These are phyloP conservation scores for Porpolomopsis calyptriformis DNA, from an alignment of 768 basidiomycete genomes.

Conservation along the genomic window DNA sequence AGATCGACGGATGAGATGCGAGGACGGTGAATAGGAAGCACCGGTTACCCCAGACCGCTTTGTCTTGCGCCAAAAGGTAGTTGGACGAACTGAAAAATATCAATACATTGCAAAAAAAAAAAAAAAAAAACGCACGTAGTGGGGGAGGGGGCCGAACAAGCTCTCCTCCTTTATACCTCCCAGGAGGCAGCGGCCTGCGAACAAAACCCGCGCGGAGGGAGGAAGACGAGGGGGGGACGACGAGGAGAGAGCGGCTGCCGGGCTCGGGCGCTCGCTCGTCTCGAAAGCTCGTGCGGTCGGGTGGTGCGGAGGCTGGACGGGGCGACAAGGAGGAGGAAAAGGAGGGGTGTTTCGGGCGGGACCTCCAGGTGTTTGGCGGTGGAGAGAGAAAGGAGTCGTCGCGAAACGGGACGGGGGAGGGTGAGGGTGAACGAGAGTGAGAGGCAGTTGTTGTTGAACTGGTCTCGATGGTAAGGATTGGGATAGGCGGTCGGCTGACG, in stretches of 20 bases:
- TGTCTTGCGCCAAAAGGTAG: constrained; percentile 72
- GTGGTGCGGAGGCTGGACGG: constrained; percentile 27
- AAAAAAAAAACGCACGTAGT: constrained; percentile 37
- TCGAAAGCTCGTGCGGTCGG: constrained; percentile 11
- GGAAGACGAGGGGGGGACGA: not conserved
- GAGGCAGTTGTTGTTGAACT: constrained; percentile 15
- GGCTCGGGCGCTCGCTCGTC: not conserved
- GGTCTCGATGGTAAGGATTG: constrained; percentile 34
- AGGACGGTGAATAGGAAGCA: constrained; percentile 63
- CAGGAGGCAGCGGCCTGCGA: constrained; percentile 7
- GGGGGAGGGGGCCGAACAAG: constrained; percentile 53
- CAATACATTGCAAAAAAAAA: not conserved
- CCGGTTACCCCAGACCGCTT: constrained; percentile 59
- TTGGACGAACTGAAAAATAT: constrained; percentile 55
- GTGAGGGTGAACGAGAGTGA: not conserved
- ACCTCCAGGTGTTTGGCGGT: constrained; percentile 39
- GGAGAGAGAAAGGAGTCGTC: constrained; percentile 35
- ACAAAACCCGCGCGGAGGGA: constrained; percentile 14
- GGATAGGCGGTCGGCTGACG: constrained; percentile 10
- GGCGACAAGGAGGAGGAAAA: constrained; percentile 6
- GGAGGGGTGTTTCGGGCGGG: constrained; percentile 12
- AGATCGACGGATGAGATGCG: constrained; percentile 63
- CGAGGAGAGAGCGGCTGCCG: constrained; percentile 2
- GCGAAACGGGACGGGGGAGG: constrained; percentile 9
- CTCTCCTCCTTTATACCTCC: constrained; percentile 29